A percentile compares a stretch with the other conserved stretches of the same genome.
Conservation (phyloP, 1,139 yeast genomes). For the Geotrichum europaeum region DNA sequence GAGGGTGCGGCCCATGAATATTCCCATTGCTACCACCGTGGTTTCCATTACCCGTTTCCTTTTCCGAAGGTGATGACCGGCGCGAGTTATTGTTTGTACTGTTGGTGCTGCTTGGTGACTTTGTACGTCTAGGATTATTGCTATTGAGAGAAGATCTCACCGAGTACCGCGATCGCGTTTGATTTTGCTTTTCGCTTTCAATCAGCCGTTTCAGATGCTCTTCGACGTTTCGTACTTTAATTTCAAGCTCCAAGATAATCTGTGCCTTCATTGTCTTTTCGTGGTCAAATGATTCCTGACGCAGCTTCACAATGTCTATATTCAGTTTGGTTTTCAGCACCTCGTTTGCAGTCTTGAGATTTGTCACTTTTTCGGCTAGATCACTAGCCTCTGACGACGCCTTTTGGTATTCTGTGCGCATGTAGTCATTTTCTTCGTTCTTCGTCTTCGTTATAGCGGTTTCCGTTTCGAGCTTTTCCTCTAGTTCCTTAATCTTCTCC, state of each 20-base stretch:
- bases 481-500: constrained; percentile 39
- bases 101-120: constrained; percentile 25
- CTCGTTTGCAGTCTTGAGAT: constrained; percentile 34
- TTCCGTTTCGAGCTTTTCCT: constrained; percentile 38
- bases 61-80: constrained; percentile 8
- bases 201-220: constrained; percentile 34
- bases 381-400: constrained; percentile 54
- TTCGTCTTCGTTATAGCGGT: constrained; percentile 38
- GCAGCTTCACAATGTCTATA: constrained; percentile 26
- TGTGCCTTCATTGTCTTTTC: constrained; percentile 31
- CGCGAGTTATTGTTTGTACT: constrained; percentile 4
- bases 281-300: constrained; percentile 28
- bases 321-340: constrained; percentile 32
- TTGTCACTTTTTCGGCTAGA: constrained; percentile 41
- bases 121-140: constrained; percentile 28
- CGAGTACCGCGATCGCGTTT: constrained; percentile 31
- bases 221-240: constrained; percentile 29
- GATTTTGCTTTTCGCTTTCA: constrained; percentile 30
- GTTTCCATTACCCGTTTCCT: not conserved
- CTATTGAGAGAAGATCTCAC: constrained; percentile 26
- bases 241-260: constrained; percentile 29
- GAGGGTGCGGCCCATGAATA: constrained; percentile 12
- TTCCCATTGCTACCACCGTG: not conserved
- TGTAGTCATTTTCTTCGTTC: constrained; percentile 56
- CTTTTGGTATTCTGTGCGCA: constrained; percentile 56